phyloP scores from a whole-genome alignment of 2,329 filamentous ascomycete genomes.

The Teratosphaeria zuluensis region DNA sequence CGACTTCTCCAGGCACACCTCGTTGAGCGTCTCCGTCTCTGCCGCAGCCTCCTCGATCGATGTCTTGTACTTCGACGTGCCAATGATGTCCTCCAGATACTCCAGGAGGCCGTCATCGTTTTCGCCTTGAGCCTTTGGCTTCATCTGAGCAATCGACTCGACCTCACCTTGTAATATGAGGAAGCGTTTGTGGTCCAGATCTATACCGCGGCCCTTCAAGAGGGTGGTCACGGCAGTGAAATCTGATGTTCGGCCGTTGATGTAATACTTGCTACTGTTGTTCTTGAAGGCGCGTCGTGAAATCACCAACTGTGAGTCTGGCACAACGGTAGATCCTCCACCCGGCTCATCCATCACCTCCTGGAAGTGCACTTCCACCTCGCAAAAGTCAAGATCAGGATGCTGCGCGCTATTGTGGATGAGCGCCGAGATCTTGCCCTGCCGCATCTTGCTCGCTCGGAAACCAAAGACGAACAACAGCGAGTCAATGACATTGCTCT shows the following conservation, averaged over 20 bases:
- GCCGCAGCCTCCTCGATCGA: slow-evolving; percentile 89
- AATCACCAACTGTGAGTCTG: slow-evolving; percentile 75
- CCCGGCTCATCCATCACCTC: slow-evolving; percentile 82
- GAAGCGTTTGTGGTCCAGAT: slow-evolving; percentile 96
- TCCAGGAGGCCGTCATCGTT: slow-evolving; percentile 94
- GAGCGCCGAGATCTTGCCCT: slow-evolving; percentile 93
- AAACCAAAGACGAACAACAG: slow-evolving; percentile 98
- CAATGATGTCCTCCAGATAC: slow-evolving; percentile 97
- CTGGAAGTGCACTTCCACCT: slow-evolving; percentile 93
- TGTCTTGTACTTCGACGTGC: slow-evolving; percentile 95
- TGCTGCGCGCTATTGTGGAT: slow-evolving; percentile 93
- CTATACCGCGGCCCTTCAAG: slow-evolving; percentile 77
- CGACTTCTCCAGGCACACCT: slow-evolving; percentile 90
- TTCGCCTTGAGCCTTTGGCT: slow-evolving; percentile 86
- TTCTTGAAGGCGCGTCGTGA: slow-evolving; percentile 94
- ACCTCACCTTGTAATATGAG: slow-evolving; percentile 95
- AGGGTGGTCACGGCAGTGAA: slow-evolving; percentile 87
- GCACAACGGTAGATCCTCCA: slow-evolving; percentile 66
- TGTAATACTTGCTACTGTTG: slow-evolving; percentile 97
- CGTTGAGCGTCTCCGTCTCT: slow-evolving; percentile 86
- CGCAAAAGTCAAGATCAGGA: slow-evolving; percentile 79
- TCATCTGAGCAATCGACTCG: slow-evolving; percentile 98
- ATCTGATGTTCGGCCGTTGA: slow-evolving; percentile 79
- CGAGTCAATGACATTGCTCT: slow-evolving; percentile 98
- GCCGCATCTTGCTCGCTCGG: slow-evolving; percentile 96